Evolutionary conservation across 768 basidiomycete genomes (phyloP), one percentile per base, ranked within the genome.

Genomic region (Austroboletus eburneus): DNA sequence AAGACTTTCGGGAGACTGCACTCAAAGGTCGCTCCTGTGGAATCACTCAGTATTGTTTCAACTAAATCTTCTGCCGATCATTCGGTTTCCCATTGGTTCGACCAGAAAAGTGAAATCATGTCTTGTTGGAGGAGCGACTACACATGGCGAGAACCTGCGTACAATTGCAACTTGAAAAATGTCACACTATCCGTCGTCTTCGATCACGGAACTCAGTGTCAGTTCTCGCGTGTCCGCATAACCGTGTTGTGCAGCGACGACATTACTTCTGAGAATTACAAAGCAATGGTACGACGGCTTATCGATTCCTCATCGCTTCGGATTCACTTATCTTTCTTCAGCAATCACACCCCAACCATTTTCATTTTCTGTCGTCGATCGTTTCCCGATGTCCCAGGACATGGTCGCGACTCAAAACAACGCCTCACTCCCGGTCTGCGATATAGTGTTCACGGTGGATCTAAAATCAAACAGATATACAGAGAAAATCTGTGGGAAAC

Each of bases 181-280:
- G 51, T 25, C 16, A 29, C 40, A 3, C 23, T 51, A 21, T 42
- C 32, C 4, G 20, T 40, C 42, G 30, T 51, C 9, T 47, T 56
- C 20, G 49, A 51, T 23, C 4, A 13, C 12, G 35, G 25, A 1
- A 18, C 51, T 24, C 52, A 48, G 32, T 18, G 21, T 13, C 52
- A 32, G 18, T 48, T 52, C 39, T 44, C 51, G 17, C 18, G 40
- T 20, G 35, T 48, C 5, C 38, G 34, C 17, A 27, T 53, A 3
- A 47, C 42, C 17, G 16, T 53, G 42, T n/a, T 43, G 25, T 41
- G 2, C n/a, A 38, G 39, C 29, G 30, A 27, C 50, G 18, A 33
- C 4, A 17, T 20, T 24, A 20, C 33, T 25, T 3, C 36, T 3
- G 2, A n/a, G 17, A 21, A 33, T n/a, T 9, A 9, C 23, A 5